Evolutionary conservation across 2,329 filamentous ascomycete genomes (phyloP).

Genomic region (Chaetomiaceae sp.): DNA sequence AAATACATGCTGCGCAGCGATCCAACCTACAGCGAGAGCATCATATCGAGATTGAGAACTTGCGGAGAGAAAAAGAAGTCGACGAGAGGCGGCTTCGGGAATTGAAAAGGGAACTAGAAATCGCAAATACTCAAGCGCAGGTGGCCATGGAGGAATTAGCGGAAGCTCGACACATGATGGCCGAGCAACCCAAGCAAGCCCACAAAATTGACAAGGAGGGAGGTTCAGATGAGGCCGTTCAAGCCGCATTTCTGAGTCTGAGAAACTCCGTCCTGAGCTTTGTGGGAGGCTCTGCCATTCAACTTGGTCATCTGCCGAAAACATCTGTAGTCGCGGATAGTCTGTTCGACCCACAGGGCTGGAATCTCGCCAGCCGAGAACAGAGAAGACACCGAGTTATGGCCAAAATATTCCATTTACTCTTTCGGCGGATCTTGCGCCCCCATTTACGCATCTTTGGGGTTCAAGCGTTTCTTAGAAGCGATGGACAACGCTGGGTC

Average conservation of each 20-base stretch:
- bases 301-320: not conserved
- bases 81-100: not conserved
- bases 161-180: not conserved
- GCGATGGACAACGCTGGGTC: not conserved
- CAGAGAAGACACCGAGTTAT: slow-evolving; percentile 16
- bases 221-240: not conserved
- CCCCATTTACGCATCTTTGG: slow-evolving; percentile 15
- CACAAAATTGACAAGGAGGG: not conserved
- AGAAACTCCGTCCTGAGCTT: slow-evolving; percentile 6
- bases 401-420: slow-evolving; percentile 16
- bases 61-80: not conserved
- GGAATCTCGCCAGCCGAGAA: slow-evolving; percentile 3
- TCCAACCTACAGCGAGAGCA: not conserved
- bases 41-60: not conserved
- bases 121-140: not conserved
- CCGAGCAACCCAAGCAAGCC: not conserved
- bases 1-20: not conserved
- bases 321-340: not conserved
- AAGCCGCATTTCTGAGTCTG: not conserved
- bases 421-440: slow-evolving; percentile 17
- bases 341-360: not conserved
- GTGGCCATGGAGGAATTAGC: not conserved
- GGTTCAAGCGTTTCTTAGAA: slow-evolving; percentile 5
- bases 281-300: not conserved
- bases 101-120: not conserved